These are phyloP conservation scores for Pleurotus eryngii DNA, from an alignment of 768 basidiomycete species.

Conservation along the genomic window DNA sequence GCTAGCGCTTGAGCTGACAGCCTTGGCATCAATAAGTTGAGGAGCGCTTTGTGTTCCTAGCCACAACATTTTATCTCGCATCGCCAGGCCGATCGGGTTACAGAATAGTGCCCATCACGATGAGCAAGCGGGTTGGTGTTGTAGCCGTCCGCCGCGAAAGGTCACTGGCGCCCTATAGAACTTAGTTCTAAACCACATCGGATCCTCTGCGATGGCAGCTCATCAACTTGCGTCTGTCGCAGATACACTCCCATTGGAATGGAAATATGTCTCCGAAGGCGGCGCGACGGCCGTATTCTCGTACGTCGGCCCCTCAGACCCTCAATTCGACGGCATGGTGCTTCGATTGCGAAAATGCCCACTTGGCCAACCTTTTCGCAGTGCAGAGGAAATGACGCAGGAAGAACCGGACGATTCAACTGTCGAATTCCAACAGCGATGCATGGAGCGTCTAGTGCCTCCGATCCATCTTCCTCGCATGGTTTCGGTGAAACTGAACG, in stretches of 20 bases:
- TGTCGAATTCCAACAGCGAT: constrained; percentile 55
- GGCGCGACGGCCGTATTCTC: constrained; percentile 88
- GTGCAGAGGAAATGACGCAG: not conserved
- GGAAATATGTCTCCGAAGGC: constrained; percentile 91
- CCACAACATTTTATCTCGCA: no score
- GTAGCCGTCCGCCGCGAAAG: no score
- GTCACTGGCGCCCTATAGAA: no score
- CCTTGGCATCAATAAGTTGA: no score
- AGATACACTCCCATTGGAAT: constrained; percentile 47
- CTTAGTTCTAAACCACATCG: no score
- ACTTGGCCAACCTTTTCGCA: constrained; percentile 11
- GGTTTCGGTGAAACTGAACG: constrained; percentile 43
- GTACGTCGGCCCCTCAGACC: constrained; percentile 56
- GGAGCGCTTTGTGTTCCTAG: no score
- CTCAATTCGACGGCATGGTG: constrained; percentile 58
- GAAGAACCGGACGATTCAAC: constrained; percentile 36
- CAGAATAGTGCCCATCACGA: no score
- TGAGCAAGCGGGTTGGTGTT: no score
- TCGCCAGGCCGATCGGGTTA: no score
- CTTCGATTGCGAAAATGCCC: constrained; percentile 71
- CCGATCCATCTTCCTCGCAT: constrained; percentile 54
- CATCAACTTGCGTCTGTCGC: constrained; percentile 13
- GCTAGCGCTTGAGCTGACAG: no score
- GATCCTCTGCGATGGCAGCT: constrained; percentile 18
- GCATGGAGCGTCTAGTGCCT: constrained; percentile 68